Evolutionary conservation across 164 flowering plant genomes (phyloP), one percentile per base, ranked within the genome.

Genomic region (Kalanchoe fedtschenkoi): DNA sequence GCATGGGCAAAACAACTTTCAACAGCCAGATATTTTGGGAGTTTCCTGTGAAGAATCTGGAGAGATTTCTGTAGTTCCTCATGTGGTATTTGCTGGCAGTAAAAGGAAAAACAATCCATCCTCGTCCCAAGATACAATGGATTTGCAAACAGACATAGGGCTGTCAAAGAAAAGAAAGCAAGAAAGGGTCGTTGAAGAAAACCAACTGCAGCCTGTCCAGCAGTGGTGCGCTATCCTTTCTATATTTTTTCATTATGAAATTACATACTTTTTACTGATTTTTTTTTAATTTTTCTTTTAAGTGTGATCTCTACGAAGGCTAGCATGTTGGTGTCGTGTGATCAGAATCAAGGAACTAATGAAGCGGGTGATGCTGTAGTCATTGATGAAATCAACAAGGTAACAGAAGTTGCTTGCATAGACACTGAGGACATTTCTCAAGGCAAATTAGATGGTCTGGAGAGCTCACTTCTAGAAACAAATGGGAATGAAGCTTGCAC

Each of bases 141-240:
- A 74, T 68, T 55, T 37, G 53, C 46, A 17, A 56, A 65, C 69
- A 34, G 75, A 65, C 56, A 74, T 65, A 51, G 69, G 42, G 53
- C 71, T 55, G 43, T 77, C 66, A 34, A 86, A 86, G 77, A 88
- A 73, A 64, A 79, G 78, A 70, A 81, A 66, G 75, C 80, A 75
- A 63, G 69, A 60, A 28, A 61, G 61, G 17, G 72, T 70, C 46
- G 61, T 37, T 6, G 10, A 62, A 24, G 64, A 24, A 62, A 58
- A 35, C 34, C 37, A 61, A 22, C 30, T 63, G 3, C 77, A 71
- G 30, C 68, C 63, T 19, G 10, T 47, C 15, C 56, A 51, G 7
- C 56, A 51, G 11, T 16, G 32, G 56, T 51, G 47, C 10, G 6
- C 55, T 58, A 39, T 16, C n/a, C 26, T 19, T 24, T 55, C 21